Evolutionary conservation across 2,329 filamentous ascomycete genomes (phyloP).

Genomic region (Scytalidium lignicola): DNA sequence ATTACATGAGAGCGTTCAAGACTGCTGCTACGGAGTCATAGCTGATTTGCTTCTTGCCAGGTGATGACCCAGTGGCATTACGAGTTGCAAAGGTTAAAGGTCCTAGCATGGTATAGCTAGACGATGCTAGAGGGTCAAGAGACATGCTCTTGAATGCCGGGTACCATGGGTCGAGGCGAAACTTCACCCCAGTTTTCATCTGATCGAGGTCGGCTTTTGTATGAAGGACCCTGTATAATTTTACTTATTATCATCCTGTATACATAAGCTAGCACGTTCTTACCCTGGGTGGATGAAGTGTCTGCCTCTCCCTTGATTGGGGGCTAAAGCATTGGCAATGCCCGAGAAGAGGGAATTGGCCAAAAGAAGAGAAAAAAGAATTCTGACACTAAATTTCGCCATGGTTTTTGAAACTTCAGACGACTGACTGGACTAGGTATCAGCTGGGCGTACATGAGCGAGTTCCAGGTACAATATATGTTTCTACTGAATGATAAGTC

Average conservation of each 20-base stretch:
- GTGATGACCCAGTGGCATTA: conserved; percentile 29
- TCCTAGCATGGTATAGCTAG: conserved; percentile 22
- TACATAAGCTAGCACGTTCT: background rate
- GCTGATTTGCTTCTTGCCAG: conserved; percentile 22
- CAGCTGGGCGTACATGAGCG: background rate
- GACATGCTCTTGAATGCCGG: conserved; percentile 30
- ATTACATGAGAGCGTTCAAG: conserved; percentile 26
- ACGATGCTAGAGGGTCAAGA: conserved; percentile 21
- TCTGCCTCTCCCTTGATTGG: background rate
- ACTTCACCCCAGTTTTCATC: conserved; percentile 32
- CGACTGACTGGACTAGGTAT: background rate
- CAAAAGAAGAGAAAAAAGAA: background rate
- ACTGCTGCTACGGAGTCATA: conserved; percentile 33
- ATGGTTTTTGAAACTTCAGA: background rate
- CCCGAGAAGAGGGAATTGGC: background rate
- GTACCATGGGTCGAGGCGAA: conserved; percentile 30
- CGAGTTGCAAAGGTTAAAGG: conserved; percentile 29
- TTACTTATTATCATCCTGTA: background rate
- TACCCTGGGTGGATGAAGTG: background rate
- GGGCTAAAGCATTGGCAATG: background rate
- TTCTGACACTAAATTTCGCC: background rate
- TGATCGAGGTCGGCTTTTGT: conserved; percentile 33
- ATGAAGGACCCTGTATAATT: conserved; percentile 24
- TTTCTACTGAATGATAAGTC: background rate
- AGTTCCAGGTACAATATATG: background rate